Base-by-base conservation (phyloP, 352 stramenopile genomes). In the Phytophthora foliorum region DNA sequence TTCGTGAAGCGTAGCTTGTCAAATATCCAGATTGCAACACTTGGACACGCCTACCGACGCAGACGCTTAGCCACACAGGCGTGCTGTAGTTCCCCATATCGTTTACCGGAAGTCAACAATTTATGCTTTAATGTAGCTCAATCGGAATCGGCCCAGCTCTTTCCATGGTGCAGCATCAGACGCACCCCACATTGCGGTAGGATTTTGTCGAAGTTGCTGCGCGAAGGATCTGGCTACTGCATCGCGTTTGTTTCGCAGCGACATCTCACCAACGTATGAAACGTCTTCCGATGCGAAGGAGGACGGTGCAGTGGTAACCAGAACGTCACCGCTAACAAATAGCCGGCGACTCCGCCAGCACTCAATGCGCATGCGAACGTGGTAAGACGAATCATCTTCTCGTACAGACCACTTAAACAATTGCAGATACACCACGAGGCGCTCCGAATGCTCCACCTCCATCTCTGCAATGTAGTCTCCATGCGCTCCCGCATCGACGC, bases 401-500 rank as follows among this genome's bases (percentile, higher is more conserved):
- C 36, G 42, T 36, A 74, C 27, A 19, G 72, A 62, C 76, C 76
- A 84, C 10, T 44, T 66, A 48, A 87, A 87, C 5, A 80, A 48
- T 46, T 86, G 74, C 36, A 89, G 27, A 42, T 84, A 87, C 32
- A 82, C 71, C 2, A 86, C 63, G 1, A 89, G 67, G 9, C 76
- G 68, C n/a, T 80, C 68, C 8, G 68, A 56, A 9, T 67, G 31
- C 19, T 86, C 81, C 32, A 80, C 67, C 24, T 81, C 65, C 44
- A 87, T 74, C 36, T 74, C 75, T 10, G 69, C 80, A 16, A 86
- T 68, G 58, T 92, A 92, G 53, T 92, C 80, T 36, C 84, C 84
- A 22, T 58, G 58, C 21, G 55, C 62, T 25, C 83, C 72, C 2
- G n/a, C 13, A 21, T 67, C 31, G 10, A 48, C 24, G 17, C 17